Percentiles rank a stretch among this genome's conserved stretches.
These are phyloP conservation scores for Rhodamnia rubescens DNA, from an alignment of 345 rosid genomes.

Conservation along the genomic window DNA sequence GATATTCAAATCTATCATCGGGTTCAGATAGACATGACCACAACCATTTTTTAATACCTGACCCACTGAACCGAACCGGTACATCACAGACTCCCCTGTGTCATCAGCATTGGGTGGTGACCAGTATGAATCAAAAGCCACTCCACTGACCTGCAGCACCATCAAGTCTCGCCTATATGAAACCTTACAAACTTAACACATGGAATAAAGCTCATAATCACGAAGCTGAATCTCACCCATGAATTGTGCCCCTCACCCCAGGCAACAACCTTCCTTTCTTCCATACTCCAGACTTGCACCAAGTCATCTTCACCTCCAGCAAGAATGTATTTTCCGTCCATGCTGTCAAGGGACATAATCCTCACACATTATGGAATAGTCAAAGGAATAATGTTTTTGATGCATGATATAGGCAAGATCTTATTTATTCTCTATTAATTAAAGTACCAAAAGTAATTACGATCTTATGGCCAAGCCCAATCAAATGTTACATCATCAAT, in stretches of 20 bases:
- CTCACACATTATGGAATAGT: not conserved
- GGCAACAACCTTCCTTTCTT: conserved; percentile 94
- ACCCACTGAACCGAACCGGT: conserved; percentile 98
- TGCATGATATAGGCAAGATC: not conserved
- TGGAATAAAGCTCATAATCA: not conserved
- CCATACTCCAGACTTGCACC: conserved; percentile 99
- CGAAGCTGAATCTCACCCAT: conserved; percentile 56
- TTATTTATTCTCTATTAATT: not conserved
- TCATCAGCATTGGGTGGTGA: conserved; percentile 83
- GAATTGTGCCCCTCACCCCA: conserved; percentile 99
- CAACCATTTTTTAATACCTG: conserved; percentile 45
- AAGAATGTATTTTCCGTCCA: conserved; percentile 91
- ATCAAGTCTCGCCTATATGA: conserved; percentile 8
- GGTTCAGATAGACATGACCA: not conserved
- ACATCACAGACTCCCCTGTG: conserved; percentile 73
- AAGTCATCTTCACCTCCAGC: conserved; percentile 99
- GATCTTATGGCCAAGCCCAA: not conserved
- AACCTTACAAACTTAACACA: conserved; percentile 1
- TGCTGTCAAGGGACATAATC: conserved; percentile 37
- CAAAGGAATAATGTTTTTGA: not conserved
- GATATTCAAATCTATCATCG: not conserved
- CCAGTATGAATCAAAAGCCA: conserved; percentile 96
- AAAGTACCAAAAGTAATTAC: not conserved
- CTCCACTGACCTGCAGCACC: conserved; percentile 88
- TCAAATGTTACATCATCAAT: not conserved